Conservation (phyloP, 352 stramenopile genomes). For the Phytophthora palmivora region DNA sequence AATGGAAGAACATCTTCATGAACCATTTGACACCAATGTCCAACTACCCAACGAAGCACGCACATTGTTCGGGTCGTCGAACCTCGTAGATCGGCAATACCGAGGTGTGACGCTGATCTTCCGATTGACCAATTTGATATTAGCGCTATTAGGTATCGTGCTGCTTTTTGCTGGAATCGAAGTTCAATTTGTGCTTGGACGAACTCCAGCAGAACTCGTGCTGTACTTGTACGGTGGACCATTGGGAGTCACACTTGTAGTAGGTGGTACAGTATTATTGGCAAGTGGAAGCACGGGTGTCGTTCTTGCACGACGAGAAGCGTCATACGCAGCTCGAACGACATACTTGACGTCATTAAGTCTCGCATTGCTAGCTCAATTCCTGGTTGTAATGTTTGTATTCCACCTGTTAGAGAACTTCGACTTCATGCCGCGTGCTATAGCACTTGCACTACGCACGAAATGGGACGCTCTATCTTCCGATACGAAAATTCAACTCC, state of each 20-base stretch:
- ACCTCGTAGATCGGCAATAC: constrained; percentile 45
- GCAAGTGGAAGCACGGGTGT: constrained; percentile 36
- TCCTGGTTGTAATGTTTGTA: constrained; percentile 40
- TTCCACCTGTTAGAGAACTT: constrained; percentile 58
- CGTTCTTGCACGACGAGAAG: constrained; percentile 27
- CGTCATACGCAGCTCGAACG: constrained; percentile 37
- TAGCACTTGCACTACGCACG: constrained; percentile 28
- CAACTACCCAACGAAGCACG: constrained; percentile 51
- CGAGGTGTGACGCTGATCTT: constrained; percentile 38
- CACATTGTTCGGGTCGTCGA: constrained; percentile 56
- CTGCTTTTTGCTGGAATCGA: constrained; percentile 58
- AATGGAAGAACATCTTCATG: not conserved
- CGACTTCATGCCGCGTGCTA: constrained; percentile 33
- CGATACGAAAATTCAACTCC: constrained; percentile 36
- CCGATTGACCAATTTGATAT: constrained; percentile 38
- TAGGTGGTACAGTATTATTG: constrained; percentile 36
- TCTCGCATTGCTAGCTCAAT: constrained; percentile 41
- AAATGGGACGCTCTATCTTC: constrained; percentile 40
- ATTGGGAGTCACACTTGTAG: constrained; percentile 39
- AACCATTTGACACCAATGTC: constrained; percentile 23
- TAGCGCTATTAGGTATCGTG: constrained; percentile 50
- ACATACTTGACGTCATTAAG: constrained; percentile 42
- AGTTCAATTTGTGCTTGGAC: constrained; percentile 58
- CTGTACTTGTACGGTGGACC: constrained; percentile 55
- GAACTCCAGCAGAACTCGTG: constrained; percentile 57